Evolutionary conservation across 1,284 basidiomycete genomes (phyloP).

Genomic region (Crucibulum cyathiforme): DNA sequence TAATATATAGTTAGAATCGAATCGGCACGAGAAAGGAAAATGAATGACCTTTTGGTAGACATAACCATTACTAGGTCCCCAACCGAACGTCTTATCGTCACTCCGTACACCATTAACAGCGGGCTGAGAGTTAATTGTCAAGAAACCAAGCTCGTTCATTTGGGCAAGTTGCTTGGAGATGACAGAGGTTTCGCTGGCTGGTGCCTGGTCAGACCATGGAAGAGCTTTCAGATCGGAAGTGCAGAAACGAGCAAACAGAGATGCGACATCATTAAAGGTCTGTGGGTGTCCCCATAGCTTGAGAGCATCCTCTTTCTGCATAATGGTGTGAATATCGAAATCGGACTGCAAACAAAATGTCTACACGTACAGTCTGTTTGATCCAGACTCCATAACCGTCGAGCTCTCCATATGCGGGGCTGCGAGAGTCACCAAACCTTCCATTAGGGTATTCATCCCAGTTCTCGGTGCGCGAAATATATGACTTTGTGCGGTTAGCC

Average conservation of each 20-base stretch:
- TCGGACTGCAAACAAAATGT: neutral
- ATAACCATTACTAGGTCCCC: conserved; percentile 94
- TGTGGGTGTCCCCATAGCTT: conserved; percentile 89
- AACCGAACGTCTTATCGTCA: conserved; percentile 88
- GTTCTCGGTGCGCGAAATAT: conserved; percentile 90
- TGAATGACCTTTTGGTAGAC: conserved; percentile 91
- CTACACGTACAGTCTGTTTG: conserved; percentile 72
- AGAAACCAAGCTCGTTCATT: conserved; percentile 90
- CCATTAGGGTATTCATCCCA: conserved; percentile 99
- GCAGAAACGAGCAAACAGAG: conserved; percentile 87
- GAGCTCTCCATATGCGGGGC: conserved; percentile 96
- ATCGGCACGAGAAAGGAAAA: neutral
- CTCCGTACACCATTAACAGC: conserved; percentile 93
- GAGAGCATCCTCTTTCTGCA: conserved; percentile 81
- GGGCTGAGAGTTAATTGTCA: conserved; percentile 98
- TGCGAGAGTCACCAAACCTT: conserved; percentile 95
- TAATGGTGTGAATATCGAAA: conserved; percentile 1
- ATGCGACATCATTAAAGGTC: conserved; percentile 67
- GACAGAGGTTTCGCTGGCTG: conserved; percentile 84
- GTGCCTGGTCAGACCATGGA: conserved; percentile 95
- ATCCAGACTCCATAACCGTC: conserved; percentile 93
- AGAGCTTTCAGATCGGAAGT: conserved; percentile 72
- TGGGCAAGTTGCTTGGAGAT: conserved; percentile 83
- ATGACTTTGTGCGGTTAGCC: conserved; percentile 93
- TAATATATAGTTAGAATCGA: neutral